Conservation (phyloP, 305 asterid species). For the Plantago coronopus region DNA sequence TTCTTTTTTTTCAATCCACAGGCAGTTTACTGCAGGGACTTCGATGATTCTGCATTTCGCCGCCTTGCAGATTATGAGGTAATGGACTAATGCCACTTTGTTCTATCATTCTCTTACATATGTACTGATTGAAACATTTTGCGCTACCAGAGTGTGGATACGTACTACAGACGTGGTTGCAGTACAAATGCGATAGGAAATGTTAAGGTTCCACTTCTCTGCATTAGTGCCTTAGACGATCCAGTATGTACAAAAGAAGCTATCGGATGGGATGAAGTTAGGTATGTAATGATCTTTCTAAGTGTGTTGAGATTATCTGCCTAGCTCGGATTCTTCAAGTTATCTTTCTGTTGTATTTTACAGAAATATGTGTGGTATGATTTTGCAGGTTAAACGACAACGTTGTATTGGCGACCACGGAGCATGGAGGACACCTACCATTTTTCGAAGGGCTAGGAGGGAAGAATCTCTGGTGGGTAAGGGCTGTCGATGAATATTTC, state of each 20-base stretch:
- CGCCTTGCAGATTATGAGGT: conserved; percentile 76
- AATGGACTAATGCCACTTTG: conserved; percentile 20
- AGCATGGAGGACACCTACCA: conserved; percentile 62
- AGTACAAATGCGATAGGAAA: conserved; percentile 58
- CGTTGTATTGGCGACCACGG: conserved; percentile 51
- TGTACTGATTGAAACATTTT: conserved; percentile 19
- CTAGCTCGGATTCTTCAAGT: too few relatives aligned
- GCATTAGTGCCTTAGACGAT: conserved; percentile 80
- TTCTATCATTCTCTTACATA: conserved; percentile 4
- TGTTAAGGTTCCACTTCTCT: conserved; percentile 79
- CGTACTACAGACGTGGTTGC: conserved; percentile 76
- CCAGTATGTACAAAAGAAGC: conserved; percentile 93
- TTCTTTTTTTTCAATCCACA: conserved; percentile 17
- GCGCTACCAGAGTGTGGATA: conserved; percentile 71
- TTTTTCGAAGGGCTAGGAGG: conserved; percentile 58
- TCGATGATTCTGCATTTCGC: conserved; percentile 73
- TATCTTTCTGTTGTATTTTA: too few relatives aligned
- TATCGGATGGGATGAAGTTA: conserved; percentile 91
- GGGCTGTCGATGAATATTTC: conserved; percentile 53
- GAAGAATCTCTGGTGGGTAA: conserved; percentile 56
- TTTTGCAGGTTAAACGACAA: conserved; percentile 45
- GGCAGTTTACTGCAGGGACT: conserved; percentile 75
- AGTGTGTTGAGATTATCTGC: too few relatives aligned
- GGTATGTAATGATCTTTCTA: conserved; percentile 33
- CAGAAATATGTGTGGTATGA: too few relatives aligned